Evolutionary conservation across 1,139 yeast genomes (phyloP).

Genomic region (Blastobotrys raffinosifermentans): DNA sequence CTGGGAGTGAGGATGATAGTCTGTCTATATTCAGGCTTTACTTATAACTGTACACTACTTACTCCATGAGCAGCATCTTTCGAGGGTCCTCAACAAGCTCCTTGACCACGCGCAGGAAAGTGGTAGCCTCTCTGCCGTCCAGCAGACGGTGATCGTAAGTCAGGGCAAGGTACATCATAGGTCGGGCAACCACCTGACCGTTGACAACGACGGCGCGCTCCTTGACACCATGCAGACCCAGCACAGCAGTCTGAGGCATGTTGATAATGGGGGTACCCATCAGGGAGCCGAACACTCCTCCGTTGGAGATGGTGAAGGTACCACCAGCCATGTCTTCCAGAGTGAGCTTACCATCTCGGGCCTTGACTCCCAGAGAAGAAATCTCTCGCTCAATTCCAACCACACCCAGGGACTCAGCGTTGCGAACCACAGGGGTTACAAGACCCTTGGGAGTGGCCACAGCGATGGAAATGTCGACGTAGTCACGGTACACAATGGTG

Average conservation of each 20-base stretch:
- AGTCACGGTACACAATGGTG: conserved; percentile 93
- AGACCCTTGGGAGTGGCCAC: conserved; percentile 99
- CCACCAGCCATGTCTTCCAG: conserved; percentile 99
- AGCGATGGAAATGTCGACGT: conserved; percentile 91
- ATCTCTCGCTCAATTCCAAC: conserved; percentile 90
- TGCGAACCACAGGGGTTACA: conserved; percentile 97
- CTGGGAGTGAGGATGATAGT: too few relatives aligned
- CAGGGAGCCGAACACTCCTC: conserved; percentile 97
- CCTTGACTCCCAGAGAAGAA: conserved; percentile 74
- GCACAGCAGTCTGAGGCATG: conserved; percentile 96
- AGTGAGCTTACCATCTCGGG: conserved; percentile 94
- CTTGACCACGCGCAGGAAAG: conserved; percentile 91
- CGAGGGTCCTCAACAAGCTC: conserved; percentile 98
- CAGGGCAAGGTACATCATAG: conserved; percentile 99
- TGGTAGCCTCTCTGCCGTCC: conserved; percentile 99
- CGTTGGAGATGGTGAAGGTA: conserved; percentile 97
- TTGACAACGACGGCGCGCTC: conserved; percentile 96
- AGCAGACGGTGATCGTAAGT: conserved; percentile 97
- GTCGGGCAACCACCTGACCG: conserved; percentile 94
- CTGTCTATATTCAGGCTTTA: neutral
- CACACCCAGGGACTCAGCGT: conserved; percentile 86
- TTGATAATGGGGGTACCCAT: conserved; percentile 98
- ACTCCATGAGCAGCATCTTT: conserved; percentile 86
- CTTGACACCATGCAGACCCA: conserved; percentile 96
- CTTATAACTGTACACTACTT: neutral